phyloP scores from a whole-genome alignment of 257 asterid genomes.

The Pogostemon cablin region DNA sequence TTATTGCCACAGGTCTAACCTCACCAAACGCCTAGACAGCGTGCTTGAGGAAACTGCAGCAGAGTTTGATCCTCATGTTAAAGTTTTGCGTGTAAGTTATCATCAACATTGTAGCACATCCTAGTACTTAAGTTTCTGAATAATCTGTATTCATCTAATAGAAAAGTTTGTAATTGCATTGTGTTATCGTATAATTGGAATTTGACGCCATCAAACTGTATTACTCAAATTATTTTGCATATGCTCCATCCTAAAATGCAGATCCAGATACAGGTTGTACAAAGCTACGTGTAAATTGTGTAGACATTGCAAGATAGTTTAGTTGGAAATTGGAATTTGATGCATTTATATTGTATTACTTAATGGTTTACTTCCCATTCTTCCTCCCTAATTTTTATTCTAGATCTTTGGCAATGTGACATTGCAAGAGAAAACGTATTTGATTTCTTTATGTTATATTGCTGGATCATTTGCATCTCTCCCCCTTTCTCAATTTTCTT shows the following conservation, averaged over 20 bases:
- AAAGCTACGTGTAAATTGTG: neutral
- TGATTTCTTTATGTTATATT: too few species aligned
- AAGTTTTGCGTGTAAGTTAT: slow-evolving; percentile 83
- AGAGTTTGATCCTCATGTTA: slow-evolving; percentile 82
- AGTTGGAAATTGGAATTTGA: neutral
- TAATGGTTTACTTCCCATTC: neutral
- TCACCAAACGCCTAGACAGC: slow-evolving; percentile 82
- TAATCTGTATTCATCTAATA: slow-evolving; percentile 5
- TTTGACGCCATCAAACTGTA: neutral
- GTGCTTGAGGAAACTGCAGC: slow-evolving; percentile 93
- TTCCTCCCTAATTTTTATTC: neutral
- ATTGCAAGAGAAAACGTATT: too few species aligned
- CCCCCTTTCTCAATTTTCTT: too few species aligned
- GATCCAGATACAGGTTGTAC: neutral
- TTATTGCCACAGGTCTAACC: slow-evolving; percentile 64
- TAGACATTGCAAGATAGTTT: neutral
- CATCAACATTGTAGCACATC: neutral
- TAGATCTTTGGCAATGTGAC: neutral
- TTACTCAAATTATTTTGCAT: neutral
- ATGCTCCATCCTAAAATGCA: neutral
- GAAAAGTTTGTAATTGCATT: neutral
- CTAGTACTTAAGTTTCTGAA: neutral
- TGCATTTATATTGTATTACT: slow-evolving; percentile 8
- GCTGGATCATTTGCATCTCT: too few species aligned
- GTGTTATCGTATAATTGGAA: slow-evolving; percentile 2